Evolutionary conservation across 2,329 filamentous ascomycete genomes (phyloP), one percentile per base, ranked within the genome.

Genomic region (Talaromyces sp.): DNA sequence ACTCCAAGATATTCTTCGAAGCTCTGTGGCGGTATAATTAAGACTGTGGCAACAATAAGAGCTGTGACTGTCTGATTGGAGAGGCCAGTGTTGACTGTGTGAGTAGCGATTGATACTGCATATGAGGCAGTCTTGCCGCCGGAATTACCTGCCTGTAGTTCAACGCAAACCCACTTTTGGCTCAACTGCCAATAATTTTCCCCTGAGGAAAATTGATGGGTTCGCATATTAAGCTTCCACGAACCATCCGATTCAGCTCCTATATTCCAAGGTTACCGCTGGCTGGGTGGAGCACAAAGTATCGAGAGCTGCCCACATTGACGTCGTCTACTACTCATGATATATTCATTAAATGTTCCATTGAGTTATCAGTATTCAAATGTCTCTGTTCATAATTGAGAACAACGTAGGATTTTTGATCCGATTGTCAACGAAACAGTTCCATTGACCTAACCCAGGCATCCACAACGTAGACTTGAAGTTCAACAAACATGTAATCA

Each of bases 321-420:
- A 62, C 60, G 60, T 62, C 47, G 38, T 62, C 13, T 62, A 31
- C 51, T 22, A 36, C 36, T 43, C 47, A 62, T 54, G 11, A 19
- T 19, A 25, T 15, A 3, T 22, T 62, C 47, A 54, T 43, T 29
- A 6, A 53, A 40, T 25, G 40, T 54, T 11, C 47, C n/a, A 54
- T 34, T 54, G 17, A 19, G 4, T n/a, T 54, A 3, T 11, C 8
- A 36, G n/a, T 56, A 36, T 22, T 34, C n/a, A 38, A 7, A 27
- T 5, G 11, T 11, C n/a, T 43, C 7, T 22, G n/a, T 22, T 29
- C 5, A 29, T 25, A 40, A 27, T 53, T 29, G 19, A 61, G 8
- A 29, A 38, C 31, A 36, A 36, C 19, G 31, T 36, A 36, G n/a
- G 53, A n/a, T 13, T 25, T 34, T 13, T 56, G n/a, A 25, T 56